These are phyloP conservation scores for Mycena albidolilacea DNA, from an alignment of 768 basidiomycete species.

Conservation along the genomic window DNA sequence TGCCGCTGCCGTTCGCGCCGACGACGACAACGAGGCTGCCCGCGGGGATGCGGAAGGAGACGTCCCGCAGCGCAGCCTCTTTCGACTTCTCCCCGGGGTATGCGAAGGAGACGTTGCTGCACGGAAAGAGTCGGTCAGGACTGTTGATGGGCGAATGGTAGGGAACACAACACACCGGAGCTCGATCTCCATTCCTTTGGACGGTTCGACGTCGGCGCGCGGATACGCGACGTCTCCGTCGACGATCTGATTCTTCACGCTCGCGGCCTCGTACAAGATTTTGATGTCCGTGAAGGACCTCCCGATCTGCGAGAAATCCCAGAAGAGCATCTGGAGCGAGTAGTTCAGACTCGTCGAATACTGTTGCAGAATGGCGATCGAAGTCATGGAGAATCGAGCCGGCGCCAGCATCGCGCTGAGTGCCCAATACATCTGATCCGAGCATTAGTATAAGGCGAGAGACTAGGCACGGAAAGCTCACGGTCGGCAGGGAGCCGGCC, in stretches of 20 bases:
- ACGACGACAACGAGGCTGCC: conserved; percentile 54
- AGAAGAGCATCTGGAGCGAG: conserved; percentile 41
- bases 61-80: conserved; percentile 40
- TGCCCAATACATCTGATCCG: conserved; percentile 46
- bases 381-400: conserved; percentile 45
- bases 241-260: conserved; percentile 43
- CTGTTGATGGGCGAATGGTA: too few species aligned
- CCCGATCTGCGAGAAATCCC: conserved; percentile 30
- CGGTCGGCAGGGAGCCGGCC: conserved; percentile 32
- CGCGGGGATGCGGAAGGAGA: conserved; percentile 49
- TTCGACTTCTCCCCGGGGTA: conserved; percentile 48
- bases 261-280: conserved; percentile 42
- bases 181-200: conserved; percentile 39
- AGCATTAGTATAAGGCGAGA: background rate
- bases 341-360: conserved; percentile 42
- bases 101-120: conserved; percentile 55
- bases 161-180: conserved; percentile 13
- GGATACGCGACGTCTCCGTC: conserved; percentile 47
- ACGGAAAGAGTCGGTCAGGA: background rate
- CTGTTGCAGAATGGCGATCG: conserved; percentile 49
- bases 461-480: background rate
- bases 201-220: conserved; percentile 27
- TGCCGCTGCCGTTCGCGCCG: conserved; percentile 55
- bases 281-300: conserved; percentile 40
- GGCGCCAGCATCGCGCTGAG: conserved; percentile 45